Evolutionary conservation across 2,329 filamentous ascomycete genomes (phyloP), one percentile per base, ranked within the genome.

Genomic region (Arthrobotrys conoides): DNA sequence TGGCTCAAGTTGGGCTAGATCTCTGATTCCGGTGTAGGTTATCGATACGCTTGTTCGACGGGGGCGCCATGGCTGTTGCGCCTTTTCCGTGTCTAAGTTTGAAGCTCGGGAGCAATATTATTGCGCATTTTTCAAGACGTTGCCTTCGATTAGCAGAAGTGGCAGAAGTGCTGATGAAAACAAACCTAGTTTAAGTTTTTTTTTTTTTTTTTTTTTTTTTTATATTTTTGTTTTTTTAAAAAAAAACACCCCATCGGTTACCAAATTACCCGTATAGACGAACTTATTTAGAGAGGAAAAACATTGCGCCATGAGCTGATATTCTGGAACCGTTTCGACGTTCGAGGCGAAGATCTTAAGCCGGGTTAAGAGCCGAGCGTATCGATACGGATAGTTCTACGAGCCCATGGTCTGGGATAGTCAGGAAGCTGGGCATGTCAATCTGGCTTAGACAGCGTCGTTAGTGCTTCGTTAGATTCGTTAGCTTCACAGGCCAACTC

Each of bases 351-450:
- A 55, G 65, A 70, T 70, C 36, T 49, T 64, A 44, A 12, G 18
- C 46, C 22, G 53, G 44, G 66, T n/a, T n/a, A 65, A 66, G 46
- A 18, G 59, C 66, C 44, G 72, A 57, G 67, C 67, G 73, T 77
- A 71, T 77, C 73, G 73, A 77, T 77, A 77, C 73, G 73, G 73
- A 33, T 59, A 46, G 53, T 76, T 71, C 66, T 71, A 49, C 36
- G n/a, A 70, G 48, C 66, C 46, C 71, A 18, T 65, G 46, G 57
- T 51, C 20, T 41, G 14, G 30, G 24, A 20, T 9, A 38, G 6
- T 70, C 59, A 66, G 73, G 73, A 59, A 77, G 67, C 33, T 77
- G n/a, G 49, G 70, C 30, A 57, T 70, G 72, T 76, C 53, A 76
- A 76, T 69, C 64, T 64, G 36, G 49, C 30, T 71, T 53, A 20